A percentile compares a stretch with the other conserved stretches of the same genome.
These are phyloP conservation scores for Leptosphaerulina australis DNA, from an alignment of 2,329 filamentous ascomycete species.

Conservation along the genomic window DNA sequence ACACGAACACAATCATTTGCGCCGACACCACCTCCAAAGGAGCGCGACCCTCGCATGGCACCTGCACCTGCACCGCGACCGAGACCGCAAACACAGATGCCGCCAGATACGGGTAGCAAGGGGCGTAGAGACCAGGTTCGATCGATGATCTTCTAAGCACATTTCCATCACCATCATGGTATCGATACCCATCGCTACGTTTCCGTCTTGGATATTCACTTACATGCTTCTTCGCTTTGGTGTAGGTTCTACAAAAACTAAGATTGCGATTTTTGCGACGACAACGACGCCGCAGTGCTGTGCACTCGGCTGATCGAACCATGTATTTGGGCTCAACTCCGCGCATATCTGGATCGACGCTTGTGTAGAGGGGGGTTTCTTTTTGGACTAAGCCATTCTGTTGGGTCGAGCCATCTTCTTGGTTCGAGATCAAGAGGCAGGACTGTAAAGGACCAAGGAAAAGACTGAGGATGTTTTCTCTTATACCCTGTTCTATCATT, in stretches of 20 bases:
- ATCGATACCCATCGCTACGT: slow-evolving; percentile 31
- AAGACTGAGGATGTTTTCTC: background rate
- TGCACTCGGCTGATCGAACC: slow-evolving; percentile 7
- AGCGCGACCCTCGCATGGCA: slow-evolving; percentile 34
- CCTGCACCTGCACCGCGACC: slow-evolving; percentile 39
- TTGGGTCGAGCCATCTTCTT: slow-evolving; percentile 7
- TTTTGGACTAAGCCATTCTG: background rate
- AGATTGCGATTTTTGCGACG: slow-evolving; percentile 29
- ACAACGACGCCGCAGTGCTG: slow-evolving; percentile 12
- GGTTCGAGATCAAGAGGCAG: background rate
- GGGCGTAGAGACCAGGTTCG: slow-evolving; percentile 49
- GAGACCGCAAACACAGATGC: slow-evolving; percentile 37
- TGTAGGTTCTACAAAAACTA: slow-evolving; percentile 34
- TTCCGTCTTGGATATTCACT: slow-evolving; percentile 30
- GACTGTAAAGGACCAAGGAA: background rate
- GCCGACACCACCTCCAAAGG: slow-evolving; percentile 41
- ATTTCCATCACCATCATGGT: slow-evolving; percentile 27
- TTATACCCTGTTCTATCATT: slow-evolving; percentile 2
- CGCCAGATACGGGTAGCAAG: slow-evolving; percentile 18
- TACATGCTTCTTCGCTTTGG: slow-evolving; percentile 37
- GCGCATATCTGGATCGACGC: background rate
- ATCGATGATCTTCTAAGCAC: slow-evolving; percentile 50
- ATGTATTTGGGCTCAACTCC: background rate
- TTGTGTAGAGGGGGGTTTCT: slow-evolving; percentile 14
- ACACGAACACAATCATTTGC: slow-evolving; percentile 42